These are phyloP conservation scores for Camellia lanceoleosa DNA, from an alignment of 148 eudicot species.

Conservation along the genomic window DNA sequence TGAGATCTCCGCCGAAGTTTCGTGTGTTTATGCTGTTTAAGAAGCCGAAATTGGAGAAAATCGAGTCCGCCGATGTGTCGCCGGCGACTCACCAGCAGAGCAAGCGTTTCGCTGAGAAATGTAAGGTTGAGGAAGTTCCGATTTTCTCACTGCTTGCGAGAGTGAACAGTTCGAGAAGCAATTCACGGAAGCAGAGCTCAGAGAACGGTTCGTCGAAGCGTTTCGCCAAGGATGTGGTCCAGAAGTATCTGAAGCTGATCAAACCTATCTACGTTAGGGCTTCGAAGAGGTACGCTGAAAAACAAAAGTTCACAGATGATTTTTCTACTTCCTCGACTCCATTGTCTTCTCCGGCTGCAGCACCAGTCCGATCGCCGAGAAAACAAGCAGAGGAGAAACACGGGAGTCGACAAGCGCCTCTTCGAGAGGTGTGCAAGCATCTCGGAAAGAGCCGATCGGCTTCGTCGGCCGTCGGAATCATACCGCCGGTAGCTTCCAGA, in stretches of 20 bases:
- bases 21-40: slow-evolving; percentile 35
- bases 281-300: slow-evolving; percentile 26
- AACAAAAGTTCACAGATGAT: neutral
- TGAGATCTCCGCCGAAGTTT: slow-evolving; percentile 29
- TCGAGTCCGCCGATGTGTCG: neutral
- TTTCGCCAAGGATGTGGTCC: slow-evolving; percentile 23
- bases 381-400: slow-evolving; percentile 13
- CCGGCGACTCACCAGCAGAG: slow-evolving; percentile 13
- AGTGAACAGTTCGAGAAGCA: slow-evolving; percentile 33
- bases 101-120: slow-evolving; percentile 21
- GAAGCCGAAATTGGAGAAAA: slow-evolving; percentile 26
- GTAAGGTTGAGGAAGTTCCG: slow-evolving; percentile 21
- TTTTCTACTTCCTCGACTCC: slow-evolving; percentile 17
- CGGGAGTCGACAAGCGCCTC: slow-evolving; percentile 24
- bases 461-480: slow-evolving; percentile 34
- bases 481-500: slow-evolving; percentile 20
- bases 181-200: slow-evolving; percentile 17
- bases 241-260: slow-evolving; percentile 49
- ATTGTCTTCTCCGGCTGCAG: slow-evolving; percentile 24
- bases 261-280: slow-evolving; percentile 43
- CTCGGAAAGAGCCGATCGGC: slow-evolving; percentile 51
- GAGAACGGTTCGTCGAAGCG: slow-evolving; percentile 23
- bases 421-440: slow-evolving; percentile 31
- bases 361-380: slow-evolving; percentile 23
- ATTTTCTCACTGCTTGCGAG: slow-evolving; percentile 17